phyloP scores from a whole-genome alignment of 2,329 filamentous ascomycete species.

The Escovopsis weberi region DNA sequence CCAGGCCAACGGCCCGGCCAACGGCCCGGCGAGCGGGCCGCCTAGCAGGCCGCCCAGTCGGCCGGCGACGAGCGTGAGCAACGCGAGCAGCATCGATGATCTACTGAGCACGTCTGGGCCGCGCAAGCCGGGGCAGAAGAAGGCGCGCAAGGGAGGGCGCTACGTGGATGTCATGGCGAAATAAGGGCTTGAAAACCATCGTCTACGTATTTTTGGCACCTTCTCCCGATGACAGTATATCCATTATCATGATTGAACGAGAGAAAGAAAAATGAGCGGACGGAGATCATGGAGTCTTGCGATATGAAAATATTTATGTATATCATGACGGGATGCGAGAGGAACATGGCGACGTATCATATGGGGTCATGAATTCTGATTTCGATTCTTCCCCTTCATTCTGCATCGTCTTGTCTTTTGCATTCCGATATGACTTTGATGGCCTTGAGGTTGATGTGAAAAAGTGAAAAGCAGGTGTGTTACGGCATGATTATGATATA shows the following conservation, averaged over 20 bases:
- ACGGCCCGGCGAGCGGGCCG: slow-evolving; percentile 37
- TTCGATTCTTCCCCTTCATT: too few relatives aligned
- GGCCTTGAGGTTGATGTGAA: neutral
- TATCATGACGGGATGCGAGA: too few relatives aligned
- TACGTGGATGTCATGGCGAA: slow-evolving; percentile 97
- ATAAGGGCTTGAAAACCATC: slow-evolving; percentile 13
- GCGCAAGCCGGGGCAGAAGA: slow-evolving; percentile 50
- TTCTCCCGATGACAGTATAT: neutral
- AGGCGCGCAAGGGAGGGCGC: slow-evolving; percentile 66
- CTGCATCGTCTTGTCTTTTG: neutral
- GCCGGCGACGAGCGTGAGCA: slow-evolving; percentile 71
- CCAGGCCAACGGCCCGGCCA: slow-evolving; percentile 39
- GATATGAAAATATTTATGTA: too few relatives aligned
- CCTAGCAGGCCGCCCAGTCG: slow-evolving; percentile 45
- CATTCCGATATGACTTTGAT: slow-evolving; percentile 2
- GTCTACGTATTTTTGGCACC: too few relatives aligned
- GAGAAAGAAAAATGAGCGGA: neutral
- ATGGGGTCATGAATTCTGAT: neutral
- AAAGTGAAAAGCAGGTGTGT: too few relatives aligned
- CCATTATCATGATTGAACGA: slow-evolving; percentile 1
- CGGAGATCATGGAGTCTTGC: too few relatives aligned
- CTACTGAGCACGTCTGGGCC: slow-evolving; percentile 61
- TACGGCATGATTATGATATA: too few relatives aligned
- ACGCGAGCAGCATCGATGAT: slow-evolving; percentile 91
- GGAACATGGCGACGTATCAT: too few relatives aligned